Evolutionary conservation across 108 stramenopile species (phyloP).

Genomic region (Aurantiochytrium sp.): DNA sequence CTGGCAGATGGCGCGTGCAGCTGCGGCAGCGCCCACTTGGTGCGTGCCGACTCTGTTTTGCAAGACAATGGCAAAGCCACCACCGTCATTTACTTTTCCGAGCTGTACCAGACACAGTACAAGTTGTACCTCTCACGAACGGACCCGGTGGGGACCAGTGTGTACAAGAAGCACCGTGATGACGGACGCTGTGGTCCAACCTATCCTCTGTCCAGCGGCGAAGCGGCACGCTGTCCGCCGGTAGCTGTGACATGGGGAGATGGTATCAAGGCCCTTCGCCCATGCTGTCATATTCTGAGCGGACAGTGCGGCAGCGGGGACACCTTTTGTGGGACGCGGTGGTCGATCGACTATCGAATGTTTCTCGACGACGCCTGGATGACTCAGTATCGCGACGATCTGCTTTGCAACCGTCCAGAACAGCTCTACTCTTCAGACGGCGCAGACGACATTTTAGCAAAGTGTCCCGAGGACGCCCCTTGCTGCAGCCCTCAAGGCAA

Average conservation of each 20-base stretch:
- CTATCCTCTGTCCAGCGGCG: not conserved
- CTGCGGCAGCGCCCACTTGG: not conserved
- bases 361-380: not conserved
- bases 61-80: not conserved
- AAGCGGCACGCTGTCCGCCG: not conserved
- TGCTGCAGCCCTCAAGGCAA: not conserved
- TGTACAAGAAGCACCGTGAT: not conserved
- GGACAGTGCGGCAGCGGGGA: not conserved
- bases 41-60: not conserved
- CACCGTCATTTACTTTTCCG: not conserved
- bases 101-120: not conserved
- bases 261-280: not conserved
- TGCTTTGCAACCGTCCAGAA: not conserved
- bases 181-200: not conserved
- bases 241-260: not conserved
- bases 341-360: not conserved
- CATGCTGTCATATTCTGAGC: slow-evolving; percentile 6
- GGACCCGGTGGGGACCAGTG: not conserved
- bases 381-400: not conserved
- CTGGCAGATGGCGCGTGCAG: not conserved
- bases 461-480: not conserved
- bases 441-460: not conserved
- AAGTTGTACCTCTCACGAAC: not conserved
- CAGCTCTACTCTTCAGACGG: not conserved
- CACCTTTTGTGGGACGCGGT: not conserved